A percentile compares a stretch with the other conserved stretches of the same genome.
These are phyloP conservation scores for Hypoxylon sp. DNA, from an alignment of 2,329 filamentous ascomycete genomes.

Conservation along the genomic window DNA sequence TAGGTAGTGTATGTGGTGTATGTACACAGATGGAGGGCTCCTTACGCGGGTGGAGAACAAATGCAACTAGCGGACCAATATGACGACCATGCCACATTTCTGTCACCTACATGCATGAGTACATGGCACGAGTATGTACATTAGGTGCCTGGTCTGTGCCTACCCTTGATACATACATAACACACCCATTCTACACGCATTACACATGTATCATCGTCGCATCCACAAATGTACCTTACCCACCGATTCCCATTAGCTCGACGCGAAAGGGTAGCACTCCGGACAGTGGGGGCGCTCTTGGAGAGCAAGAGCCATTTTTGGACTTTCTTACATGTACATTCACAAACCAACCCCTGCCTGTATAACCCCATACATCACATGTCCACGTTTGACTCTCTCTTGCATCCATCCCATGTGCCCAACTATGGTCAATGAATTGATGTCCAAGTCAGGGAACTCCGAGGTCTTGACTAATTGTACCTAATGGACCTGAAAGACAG, in stretches of 20 bases:
- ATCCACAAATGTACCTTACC: conserved; percentile 26
- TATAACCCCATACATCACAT: conserved; percentile 15
- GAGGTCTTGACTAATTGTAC: not conserved
- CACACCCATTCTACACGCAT: not conserved
- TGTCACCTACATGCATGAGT: conserved; percentile 19
- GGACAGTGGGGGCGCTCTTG: conserved; percentile 20
- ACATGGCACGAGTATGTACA: too few relatives aligned
- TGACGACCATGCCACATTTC: conserved; percentile 29
- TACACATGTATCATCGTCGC: conserved; percentile 11
- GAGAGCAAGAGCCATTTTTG: conserved; percentile 40
- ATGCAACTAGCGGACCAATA: conserved; percentile 29
- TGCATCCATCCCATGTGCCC: conserved; percentile 11
- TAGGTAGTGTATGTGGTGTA: too few relatives aligned
- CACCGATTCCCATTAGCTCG: conserved; percentile 25
- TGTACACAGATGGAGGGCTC: too few relatives aligned
- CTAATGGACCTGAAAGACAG: not conserved
- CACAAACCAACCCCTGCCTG: not conserved
- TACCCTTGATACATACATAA: not conserved
- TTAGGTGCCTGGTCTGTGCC: not conserved
- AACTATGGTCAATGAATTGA: conserved; percentile 13
- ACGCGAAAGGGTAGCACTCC: not conserved
- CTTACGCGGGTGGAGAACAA: conserved; percentile 24
- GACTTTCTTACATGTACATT: conserved; percentile 19
- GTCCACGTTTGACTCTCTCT: conserved; percentile 1
- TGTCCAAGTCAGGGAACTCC: not conserved